Percentiles rank a stretch among this genome's conserved stretches.
Evolutionary conservation across 176 grass and related monocot genomes (phyloP).

Genomic region (Bonia amplexicaulis): DNA sequence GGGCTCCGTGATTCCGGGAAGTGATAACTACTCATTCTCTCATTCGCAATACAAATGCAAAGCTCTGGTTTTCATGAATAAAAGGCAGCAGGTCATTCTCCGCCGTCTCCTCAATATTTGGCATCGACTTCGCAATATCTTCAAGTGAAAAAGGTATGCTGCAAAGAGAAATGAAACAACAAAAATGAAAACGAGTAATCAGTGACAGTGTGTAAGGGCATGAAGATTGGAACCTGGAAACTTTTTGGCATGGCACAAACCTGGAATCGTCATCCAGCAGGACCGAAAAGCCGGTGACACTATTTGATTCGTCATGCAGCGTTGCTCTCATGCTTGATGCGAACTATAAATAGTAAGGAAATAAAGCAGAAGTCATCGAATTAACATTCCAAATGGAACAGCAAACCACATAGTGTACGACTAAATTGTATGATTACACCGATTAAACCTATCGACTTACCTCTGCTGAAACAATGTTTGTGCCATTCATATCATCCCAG

Average conservation of each 20-base stretch:
- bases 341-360: conserved; percentile 32
- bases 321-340: conserved; percentile 56
- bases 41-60: conserved; percentile 70
- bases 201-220: background rate
- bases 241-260: conserved; percentile 27
- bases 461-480: conserved; percentile 59
- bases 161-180: conserved; percentile 21
- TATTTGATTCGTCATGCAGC: conserved; percentile 67
- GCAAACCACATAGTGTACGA: background rate
- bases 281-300: conserved; percentile 39
- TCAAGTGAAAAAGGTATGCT: conserved; percentile 76
- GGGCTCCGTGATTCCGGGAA: background rate
- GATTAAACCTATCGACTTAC: conserved; percentile 27
- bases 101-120: conserved; percentile 53
- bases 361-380: background rate
- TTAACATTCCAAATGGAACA: background rate
- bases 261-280: conserved; percentile 83
- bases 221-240: background rate
- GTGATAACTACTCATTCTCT: conserved; percentile 22
- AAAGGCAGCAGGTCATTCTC: conserved; percentile 55
- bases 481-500: conserved; percentile 80
- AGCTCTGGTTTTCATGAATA: conserved; percentile 57
- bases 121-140: conserved; percentile 69
- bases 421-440: background rate
- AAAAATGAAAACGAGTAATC: background rate